Percentiles rank a stretch among this genome's conserved stretches.
phyloP scores from a whole-genome alignment of 1,284 basidiomycete species.

The Cutaneotrichosporon curvatum region DNA sequence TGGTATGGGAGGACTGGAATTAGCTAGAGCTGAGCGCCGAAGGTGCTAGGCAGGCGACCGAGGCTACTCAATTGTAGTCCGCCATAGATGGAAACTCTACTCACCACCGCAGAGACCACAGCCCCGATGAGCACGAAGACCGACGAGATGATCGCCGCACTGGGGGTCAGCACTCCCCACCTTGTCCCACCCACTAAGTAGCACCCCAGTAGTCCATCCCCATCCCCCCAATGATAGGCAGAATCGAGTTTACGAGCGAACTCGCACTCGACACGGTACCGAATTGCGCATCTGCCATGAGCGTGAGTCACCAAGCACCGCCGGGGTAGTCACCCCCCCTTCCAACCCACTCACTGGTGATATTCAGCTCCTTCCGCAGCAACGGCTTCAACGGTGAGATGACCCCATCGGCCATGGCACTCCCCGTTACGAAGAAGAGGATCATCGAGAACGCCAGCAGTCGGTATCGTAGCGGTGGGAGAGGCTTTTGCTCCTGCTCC shows the following conservation, averaged over 20 bases:
- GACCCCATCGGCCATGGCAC: slow-evolving; percentile 25
- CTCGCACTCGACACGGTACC: slow-evolving; percentile 43
- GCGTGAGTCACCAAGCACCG: too few relatives aligned
- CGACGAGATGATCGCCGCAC: neutral
- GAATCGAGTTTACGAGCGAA: slow-evolving; percentile 45
- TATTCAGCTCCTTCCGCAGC: slow-evolving; percentile 31
- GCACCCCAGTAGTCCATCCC: slow-evolving; percentile 47
- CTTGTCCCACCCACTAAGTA: too few relatives aligned
- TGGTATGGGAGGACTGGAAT: slow-evolving; percentile 12
- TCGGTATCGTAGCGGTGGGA: too few relatives aligned
- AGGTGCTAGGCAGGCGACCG: too few relatives aligned
- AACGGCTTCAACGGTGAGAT: slow-evolving; percentile 43
- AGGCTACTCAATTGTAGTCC: too few relatives aligned
- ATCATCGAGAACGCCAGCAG: slow-evolving; percentile 27
- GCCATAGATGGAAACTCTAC: too few relatives aligned
- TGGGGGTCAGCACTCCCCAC: too few relatives aligned
- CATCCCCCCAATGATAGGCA: slow-evolving; percentile 48
- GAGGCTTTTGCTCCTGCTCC: too few relatives aligned
- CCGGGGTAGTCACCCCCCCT: neutral
- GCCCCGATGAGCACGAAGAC: too few relatives aligned
- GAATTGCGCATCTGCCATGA: slow-evolving; percentile 41
- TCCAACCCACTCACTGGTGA: slow-evolving; percentile 26
- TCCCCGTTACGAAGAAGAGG: slow-evolving; percentile 35
- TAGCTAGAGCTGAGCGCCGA: too few relatives aligned
- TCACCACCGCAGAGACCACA: too few relatives aligned